Conservation (phyloP, 2,329 filamentous ascomycete genomes). For the Seiridium cupressi region DNA sequence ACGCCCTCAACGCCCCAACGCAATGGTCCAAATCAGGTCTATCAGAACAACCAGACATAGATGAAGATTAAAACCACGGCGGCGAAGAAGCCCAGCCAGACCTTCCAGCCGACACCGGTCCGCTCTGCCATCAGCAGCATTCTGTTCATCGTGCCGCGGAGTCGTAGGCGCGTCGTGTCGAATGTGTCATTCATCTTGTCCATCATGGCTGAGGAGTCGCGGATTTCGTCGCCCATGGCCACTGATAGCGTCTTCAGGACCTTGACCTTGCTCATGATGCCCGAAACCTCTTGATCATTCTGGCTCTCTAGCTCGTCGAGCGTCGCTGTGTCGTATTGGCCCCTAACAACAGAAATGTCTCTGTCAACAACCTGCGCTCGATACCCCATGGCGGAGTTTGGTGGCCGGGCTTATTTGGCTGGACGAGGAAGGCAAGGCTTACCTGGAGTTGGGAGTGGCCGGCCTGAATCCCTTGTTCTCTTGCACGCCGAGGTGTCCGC, state of each 20-base stretch:
- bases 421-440: constrained; percentile 10
- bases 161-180: constrained; percentile 75
- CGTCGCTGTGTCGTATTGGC: constrained; percentile 90
- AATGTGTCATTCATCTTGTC: constrained; percentile 97
- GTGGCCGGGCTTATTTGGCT: constrained; percentile 16
- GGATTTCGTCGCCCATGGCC: constrained; percentile 93
- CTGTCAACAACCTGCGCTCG: not conserved
- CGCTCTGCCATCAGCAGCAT: constrained; percentile 95
- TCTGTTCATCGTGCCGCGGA: constrained; percentile 92
- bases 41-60: constrained; percentile 87
- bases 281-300: constrained; percentile 85
- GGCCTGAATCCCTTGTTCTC: constrained; percentile 50
- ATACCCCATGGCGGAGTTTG: not conserved
- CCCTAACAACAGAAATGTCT: constrained; percentile 43
- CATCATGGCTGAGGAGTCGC: constrained; percentile 81
- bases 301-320: constrained; percentile 93
- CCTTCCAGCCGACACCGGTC: constrained; percentile 93
- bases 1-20: not conserved
- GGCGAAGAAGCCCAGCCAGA: constrained; percentile 87
- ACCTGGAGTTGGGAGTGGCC: constrained; percentile 72
- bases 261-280: constrained; percentile 87
- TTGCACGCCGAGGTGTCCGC: constrained; percentile 21
- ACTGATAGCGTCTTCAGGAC: constrained; percentile 88
- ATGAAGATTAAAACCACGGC: constrained; percentile 80
- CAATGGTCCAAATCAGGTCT: not conserved